A percentile compares a stretch with the other conserved stretches of the same genome.
phyloP scores from a whole-genome alignment of 441 rosid species.

The Geranium incanum region DNA sequence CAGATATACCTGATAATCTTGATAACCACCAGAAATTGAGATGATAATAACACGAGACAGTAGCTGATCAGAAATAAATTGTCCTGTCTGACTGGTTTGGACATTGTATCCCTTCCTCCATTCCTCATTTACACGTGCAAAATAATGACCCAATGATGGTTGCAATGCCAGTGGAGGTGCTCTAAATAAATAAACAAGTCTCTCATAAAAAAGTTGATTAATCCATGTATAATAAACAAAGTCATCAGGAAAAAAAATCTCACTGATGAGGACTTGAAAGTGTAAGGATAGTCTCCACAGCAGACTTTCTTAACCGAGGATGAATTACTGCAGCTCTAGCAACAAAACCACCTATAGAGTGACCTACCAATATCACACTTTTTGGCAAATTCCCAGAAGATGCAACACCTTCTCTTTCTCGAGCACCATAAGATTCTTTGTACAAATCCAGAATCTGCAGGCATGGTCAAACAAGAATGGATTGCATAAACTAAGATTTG shows the following conservation, averaged over 20 bases:
- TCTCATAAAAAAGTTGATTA: conserved; percentile 23
- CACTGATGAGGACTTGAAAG: conserved; percentile 97
- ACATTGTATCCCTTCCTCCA: conserved; percentile 79
- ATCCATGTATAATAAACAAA: conserved; percentile 17
- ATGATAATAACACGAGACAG: conserved; percentile 73
- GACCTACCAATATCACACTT: conserved; percentile 91
- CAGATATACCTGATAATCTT: conserved; percentile 75
- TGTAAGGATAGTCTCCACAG: conserved; percentile 81
- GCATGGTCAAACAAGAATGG: conserved; percentile 16
- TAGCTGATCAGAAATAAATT: conserved; percentile 42
- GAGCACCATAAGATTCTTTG: conserved; percentile 58
- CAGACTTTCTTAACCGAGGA: conserved; percentile 66
- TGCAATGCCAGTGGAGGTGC: conserved; percentile 94
- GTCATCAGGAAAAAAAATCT: conserved; percentile 27
- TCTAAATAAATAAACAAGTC: conserved; percentile 41
- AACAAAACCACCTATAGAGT: conserved; percentile 99
- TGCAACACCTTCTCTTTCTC: conserved; percentile 73
- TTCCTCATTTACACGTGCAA: conserved; percentile 60
- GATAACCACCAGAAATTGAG: conserved; percentile 83
- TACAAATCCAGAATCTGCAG: conserved; percentile 86
- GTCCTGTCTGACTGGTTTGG: conserved; percentile 47
- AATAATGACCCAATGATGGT: conserved; percentile 90
- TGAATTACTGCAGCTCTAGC: conserved; percentile 92
- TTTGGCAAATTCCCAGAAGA: conserved; percentile 55
- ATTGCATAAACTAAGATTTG: background rate